Percentiles rank a stretch among this genome's conserved stretches.
phyloP scores from a whole-genome alignment of 1,284 basidiomycete genomes.

The Papiliotrema nemorosa region DNA sequence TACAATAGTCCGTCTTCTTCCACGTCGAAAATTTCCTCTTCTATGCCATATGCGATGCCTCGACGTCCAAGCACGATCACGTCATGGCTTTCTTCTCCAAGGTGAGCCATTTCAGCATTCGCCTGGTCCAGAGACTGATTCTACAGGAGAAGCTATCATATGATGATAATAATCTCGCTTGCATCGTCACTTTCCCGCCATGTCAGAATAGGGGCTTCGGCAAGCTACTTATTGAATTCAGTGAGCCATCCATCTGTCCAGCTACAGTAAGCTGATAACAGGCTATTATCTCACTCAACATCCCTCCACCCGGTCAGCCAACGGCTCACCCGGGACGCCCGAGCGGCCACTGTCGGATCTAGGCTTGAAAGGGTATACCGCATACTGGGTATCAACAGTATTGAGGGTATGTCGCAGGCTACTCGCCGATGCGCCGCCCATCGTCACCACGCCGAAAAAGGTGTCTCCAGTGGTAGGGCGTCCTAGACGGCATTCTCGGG shows the following conservation, averaged over 20 bases:
- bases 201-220: conserved; percentile 88
- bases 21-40: conserved; percentile 71
- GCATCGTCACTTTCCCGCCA: conserved; percentile 92
- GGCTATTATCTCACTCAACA: conserved; percentile 85
- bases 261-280: conserved; percentile 35
- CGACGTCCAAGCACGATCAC: conserved; percentile 68
- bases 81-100: conserved; percentile 96
- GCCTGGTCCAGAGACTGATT: not conserved
- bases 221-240: conserved; percentile 97
- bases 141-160: conserved; percentile 89
- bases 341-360: conserved; percentile 93
- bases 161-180: conserved; percentile 95
- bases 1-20: conserved; percentile 76
- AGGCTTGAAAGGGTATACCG: conserved; percentile 83
- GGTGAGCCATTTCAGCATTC: conserved; percentile 47
- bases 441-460: conserved; percentile 6
- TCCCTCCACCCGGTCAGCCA: conserved; percentile 42
- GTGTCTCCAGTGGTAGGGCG: too few species aligned
- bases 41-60: conserved; percentile 86
- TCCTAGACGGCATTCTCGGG: too few species aligned
- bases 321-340: conserved; percentile 80
- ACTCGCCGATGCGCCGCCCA: conserved; percentile 26
- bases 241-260: conserved; percentile 52
- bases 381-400: conserved; percentile 84
- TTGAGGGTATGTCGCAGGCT: conserved; percentile 72